Conservation (phyloP, 179 eudicot species). For the Camellia oleifera region DNA sequence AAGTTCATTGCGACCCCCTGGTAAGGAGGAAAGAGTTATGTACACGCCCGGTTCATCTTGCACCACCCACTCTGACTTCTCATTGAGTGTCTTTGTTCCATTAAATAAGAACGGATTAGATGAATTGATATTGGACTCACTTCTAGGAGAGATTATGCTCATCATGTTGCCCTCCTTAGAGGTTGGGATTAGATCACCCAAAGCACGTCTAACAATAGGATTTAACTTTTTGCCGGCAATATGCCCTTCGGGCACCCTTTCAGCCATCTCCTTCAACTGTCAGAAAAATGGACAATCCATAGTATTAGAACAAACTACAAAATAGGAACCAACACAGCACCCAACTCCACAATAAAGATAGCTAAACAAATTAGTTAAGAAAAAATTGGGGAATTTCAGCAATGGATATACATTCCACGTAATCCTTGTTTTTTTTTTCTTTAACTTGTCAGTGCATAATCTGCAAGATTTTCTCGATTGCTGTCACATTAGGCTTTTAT, state of each 20-base stretch:
- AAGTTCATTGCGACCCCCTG: slow-evolving; percentile 79
- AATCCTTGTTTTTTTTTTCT: neutral
- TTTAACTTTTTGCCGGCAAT: slow-evolving; percentile 35
- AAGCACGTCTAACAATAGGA: slow-evolving; percentile 27
- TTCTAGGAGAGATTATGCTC: slow-evolving; percentile 38
- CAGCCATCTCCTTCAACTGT: slow-evolving; percentile 81
- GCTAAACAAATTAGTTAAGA: neutral
- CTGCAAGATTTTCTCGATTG: neutral
- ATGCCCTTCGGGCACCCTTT: slow-evolving; percentile 40
- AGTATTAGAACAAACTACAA: slow-evolving; percentile 12
- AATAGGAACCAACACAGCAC: neutral
- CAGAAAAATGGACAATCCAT: slow-evolving; percentile 7
- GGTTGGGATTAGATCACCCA: slow-evolving; percentile 22
- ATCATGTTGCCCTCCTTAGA: slow-evolving; percentile 37
- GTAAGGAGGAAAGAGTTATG: slow-evolving; percentile 68
- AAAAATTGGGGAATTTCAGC: neutral
- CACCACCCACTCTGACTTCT: slow-evolving; percentile 64
- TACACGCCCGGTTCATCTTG: slow-evolving; percentile 94
- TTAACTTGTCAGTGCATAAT: neutral
- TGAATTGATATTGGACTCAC: slow-evolving; percentile 39
- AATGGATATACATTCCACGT: neutral
- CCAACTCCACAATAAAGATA: neutral
- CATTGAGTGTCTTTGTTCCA: slow-evolving; percentile 49
- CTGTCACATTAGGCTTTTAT: neutral
- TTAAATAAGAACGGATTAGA: slow-evolving; percentile 34